Conservation (phyloP, 805 yeast genomes). For the Saccharomyces cerevisiae region DNA sequence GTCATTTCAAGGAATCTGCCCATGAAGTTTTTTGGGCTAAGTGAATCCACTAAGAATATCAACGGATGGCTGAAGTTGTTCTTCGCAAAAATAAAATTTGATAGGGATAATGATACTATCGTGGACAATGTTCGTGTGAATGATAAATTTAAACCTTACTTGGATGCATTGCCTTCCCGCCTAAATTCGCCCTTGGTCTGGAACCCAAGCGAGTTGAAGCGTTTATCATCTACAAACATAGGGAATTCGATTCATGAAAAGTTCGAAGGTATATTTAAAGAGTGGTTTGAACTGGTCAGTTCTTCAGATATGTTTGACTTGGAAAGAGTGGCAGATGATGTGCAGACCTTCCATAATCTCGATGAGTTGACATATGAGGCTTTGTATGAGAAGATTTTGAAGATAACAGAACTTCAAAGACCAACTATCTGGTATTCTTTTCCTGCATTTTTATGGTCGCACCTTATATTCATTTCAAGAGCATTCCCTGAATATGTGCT, state of each 20-base stretch:
- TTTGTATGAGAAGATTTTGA: slow-evolving; percentile 11
- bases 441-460: slow-evolving; percentile 67
- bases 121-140: slow-evolving; percentile 3
- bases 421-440: slow-evolving; percentile 52
- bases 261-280: slow-evolving; percentile 42
- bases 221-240: slow-evolving; percentile 58
- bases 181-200: slow-evolving; percentile 57
- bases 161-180: slow-evolving; percentile 41
- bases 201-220: slow-evolving; percentile 42
- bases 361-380: slow-evolving; percentile 8
- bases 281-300: slow-evolving; percentile 41
- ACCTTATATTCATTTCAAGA: slow-evolving; percentile 62
- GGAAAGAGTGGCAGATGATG: slow-evolving; percentile 10
- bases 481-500: slow-evolving; percentile 61
- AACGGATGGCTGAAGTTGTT: slow-evolving; percentile 34
- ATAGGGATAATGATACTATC: slow-evolving; percentile 7
- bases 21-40: slow-evolving; percentile 16
- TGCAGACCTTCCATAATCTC: slow-evolving; percentile 11
- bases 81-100: slow-evolving; percentile 37
- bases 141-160: slow-evolving; percentile 36
- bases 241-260: slow-evolving; percentile 47
- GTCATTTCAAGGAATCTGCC: slow-evolving; percentile 25
- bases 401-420: slow-evolving; percentile 9
- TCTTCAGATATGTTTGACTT: slow-evolving; percentile 1
- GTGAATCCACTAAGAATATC: slow-evolving; percentile 9